phyloP scores from a whole-genome alignment of 2,329 filamentous ascomycete species.

The Calonectria montana region DNA sequence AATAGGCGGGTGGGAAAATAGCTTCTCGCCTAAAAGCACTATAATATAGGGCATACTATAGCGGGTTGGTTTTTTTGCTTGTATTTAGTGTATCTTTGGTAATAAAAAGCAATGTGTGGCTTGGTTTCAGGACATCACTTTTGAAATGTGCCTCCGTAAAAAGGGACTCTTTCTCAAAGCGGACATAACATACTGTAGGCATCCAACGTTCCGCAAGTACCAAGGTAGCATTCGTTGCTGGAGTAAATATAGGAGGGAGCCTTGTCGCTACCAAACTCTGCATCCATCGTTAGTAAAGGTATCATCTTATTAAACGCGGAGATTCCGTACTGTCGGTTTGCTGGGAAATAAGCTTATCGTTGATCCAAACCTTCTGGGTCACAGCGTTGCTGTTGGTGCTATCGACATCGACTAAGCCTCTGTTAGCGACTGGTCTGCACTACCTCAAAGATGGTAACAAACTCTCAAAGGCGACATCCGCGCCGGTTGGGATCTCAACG shows the following conservation, averaged over 20 bases:
- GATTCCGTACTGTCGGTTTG: neutral
- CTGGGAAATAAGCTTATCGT: neutral
- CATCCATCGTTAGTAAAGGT: neutral
- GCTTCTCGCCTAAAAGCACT: no score
- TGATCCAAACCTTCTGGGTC: constrained; percentile 5
- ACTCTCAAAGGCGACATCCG: neutral
- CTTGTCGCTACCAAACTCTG: neutral
- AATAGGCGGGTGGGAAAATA: no score
- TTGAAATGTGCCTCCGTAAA: no score
- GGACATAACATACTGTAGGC: constrained; percentile 2
- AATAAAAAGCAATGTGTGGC: no score
- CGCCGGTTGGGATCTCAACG: neutral
- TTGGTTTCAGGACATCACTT: no score
- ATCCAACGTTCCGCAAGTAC: constrained; percentile 9
- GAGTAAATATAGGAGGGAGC: constrained; percentile 15
- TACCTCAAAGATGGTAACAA: neutral
- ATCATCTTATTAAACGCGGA: neutral
- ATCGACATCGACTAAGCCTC: neutral
- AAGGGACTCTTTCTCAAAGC: neutral
- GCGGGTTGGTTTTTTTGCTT: no score
- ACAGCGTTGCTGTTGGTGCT: neutral
- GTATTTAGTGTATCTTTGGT: no score
- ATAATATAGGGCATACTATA: no score
- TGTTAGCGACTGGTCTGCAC: neutral
- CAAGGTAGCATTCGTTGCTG: constrained; percentile 21